phyloP scores from a whole-genome alignment of 768 basidiomycete genomes.

The Termitomyces sp. region DNA sequence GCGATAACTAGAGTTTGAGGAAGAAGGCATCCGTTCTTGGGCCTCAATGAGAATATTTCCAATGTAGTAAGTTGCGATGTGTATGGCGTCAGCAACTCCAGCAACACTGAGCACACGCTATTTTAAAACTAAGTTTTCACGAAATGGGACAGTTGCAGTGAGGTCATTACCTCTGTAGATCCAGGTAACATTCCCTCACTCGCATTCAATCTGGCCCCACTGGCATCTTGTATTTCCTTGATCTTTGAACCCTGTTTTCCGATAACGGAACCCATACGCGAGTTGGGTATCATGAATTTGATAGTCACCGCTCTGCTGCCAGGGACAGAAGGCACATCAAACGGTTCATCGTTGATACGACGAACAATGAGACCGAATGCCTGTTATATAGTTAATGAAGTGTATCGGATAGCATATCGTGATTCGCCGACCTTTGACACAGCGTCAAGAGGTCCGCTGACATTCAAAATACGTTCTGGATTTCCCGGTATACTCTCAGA shows the following conservation, averaged over 20 bases:
- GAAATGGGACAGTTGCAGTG: background rate
- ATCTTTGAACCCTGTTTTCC: slow-evolving; percentile 98
- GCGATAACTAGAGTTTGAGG: slow-evolving; percentile 60
- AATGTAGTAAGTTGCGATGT: slow-evolving; percentile 99
- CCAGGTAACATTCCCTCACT: slow-evolving; percentile 98
- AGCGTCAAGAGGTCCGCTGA: slow-evolving; percentile 95
- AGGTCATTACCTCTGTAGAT: slow-evolving; percentile 82
- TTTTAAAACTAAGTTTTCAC: slow-evolving; percentile 13
- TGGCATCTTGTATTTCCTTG: slow-evolving; percentile 99
- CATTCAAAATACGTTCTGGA: slow-evolving; percentile 97
- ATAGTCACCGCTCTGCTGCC: slow-evolving; percentile 98
- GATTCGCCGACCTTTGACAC: slow-evolving; percentile 78
- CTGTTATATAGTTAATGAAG: slow-evolving; percentile 32
- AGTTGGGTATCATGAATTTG: slow-evolving; percentile 99
- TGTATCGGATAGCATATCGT: background rate
- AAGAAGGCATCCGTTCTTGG: slow-evolving; percentile 75
- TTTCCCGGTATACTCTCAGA: slow-evolving; percentile 99
- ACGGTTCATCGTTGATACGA: slow-evolving; percentile 98
- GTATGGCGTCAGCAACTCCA: slow-evolving; percentile 97
- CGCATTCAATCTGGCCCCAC: slow-evolving; percentile 92
- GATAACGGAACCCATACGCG: slow-evolving; percentile 98
- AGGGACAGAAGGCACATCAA: slow-evolving; percentile 95
- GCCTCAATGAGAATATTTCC: slow-evolving; percentile 96
- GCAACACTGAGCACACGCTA: slow-evolving; percentile 97
- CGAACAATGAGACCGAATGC: slow-evolving; percentile 98